Evolutionary conservation across 1,284 basidiomycete genomes (phyloP).

Genomic region (Coriolopsis trogii): DNA sequence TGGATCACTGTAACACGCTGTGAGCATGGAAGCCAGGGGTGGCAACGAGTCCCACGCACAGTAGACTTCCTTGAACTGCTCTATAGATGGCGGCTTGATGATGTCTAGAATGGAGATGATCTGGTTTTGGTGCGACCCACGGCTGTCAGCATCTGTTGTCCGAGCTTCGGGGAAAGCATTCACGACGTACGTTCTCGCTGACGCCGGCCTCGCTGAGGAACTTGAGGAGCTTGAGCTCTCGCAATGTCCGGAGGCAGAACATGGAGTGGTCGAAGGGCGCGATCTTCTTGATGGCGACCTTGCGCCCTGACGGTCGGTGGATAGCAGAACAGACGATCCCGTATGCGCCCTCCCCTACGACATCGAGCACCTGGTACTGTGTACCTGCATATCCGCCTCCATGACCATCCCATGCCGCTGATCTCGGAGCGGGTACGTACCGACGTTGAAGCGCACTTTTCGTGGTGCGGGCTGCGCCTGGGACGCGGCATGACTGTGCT

Average conservation of each 20-base stretch:
- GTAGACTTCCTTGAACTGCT: conserved; percentile 93
- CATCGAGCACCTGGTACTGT: conserved; percentile 87
- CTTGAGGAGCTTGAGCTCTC: conserved; percentile 88
- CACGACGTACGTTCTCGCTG: conserved; percentile 82
- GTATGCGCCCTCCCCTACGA: conserved; percentile 88
- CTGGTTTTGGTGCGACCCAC: conserved; percentile 40
- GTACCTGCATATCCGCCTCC: conserved; percentile 51
- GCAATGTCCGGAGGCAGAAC: conserved; percentile 84
- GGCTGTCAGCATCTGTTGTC: conserved; percentile 2
- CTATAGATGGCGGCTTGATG: conserved; percentile 86
- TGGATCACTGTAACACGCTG: conserved; percentile 59
- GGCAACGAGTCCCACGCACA: conserved; percentile 47
- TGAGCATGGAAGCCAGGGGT: neutral
- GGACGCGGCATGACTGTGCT: conserved; percentile 63
- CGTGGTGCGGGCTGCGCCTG: conserved; percentile 72
- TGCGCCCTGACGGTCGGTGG: conserved; percentile 72
- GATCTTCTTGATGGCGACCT: conserved; percentile 79
- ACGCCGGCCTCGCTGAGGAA: conserved; percentile 90
- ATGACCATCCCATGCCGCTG: conserved; percentile 2
- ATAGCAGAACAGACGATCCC: conserved; percentile 90
- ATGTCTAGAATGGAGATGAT: conserved; percentile 97
- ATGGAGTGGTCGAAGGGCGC: conserved; percentile 88
- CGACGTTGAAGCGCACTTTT: conserved; percentile 92
- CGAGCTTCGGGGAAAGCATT: neutral
- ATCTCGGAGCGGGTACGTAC: conserved; percentile 48